phyloP scores from a whole-genome alignment of 805 yeast species.

The Peterozyma toletana region DNA sequence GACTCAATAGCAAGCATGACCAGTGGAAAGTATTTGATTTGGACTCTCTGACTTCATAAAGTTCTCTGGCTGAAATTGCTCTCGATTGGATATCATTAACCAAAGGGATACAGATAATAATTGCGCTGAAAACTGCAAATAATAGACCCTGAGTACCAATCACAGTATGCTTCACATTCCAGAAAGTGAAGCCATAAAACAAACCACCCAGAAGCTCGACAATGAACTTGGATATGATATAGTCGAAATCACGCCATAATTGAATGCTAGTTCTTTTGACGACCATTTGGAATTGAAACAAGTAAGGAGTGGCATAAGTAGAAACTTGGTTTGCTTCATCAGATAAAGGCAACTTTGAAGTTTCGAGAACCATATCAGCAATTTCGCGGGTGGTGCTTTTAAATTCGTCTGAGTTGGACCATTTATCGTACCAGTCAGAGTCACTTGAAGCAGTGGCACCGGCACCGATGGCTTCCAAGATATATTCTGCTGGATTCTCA shows the following conservation, averaged over 20 bases:
- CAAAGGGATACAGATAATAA: constrained; percentile 47
- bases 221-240: constrained; percentile 53
- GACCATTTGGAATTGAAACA: constrained; percentile 34
- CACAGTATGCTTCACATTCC: constrained; percentile 38
- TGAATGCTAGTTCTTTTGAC: constrained; percentile 32
- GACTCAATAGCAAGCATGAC: constrained; percentile 46
- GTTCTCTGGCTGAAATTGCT: constrained; percentile 43
- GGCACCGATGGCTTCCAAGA: constrained; percentile 70
- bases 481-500: constrained; percentile 75
- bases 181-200: constrained; percentile 69
- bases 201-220: constrained; percentile 41
- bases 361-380: constrained; percentile 8
- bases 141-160: constrained; percentile 50
- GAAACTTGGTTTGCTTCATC: constrained; percentile 9
- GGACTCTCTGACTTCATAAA: constrained; percentile 57
- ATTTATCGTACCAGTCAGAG: constrained; percentile 57
- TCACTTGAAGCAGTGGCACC: constrained; percentile 62
- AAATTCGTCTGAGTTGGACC: constrained; percentile 32
- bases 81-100: constrained; percentile 53
- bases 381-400: constrained; percentile 6
- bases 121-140: constrained; percentile 53
- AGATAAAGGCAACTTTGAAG: no score
- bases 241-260: constrained; percentile 55
- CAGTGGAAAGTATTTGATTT: constrained; percentile 62
- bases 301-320: constrained; percentile 33